phyloP scores from a whole-genome alignment of 495 filamentous ascomycete species.

The Sordaria brevicollis region DNA sequence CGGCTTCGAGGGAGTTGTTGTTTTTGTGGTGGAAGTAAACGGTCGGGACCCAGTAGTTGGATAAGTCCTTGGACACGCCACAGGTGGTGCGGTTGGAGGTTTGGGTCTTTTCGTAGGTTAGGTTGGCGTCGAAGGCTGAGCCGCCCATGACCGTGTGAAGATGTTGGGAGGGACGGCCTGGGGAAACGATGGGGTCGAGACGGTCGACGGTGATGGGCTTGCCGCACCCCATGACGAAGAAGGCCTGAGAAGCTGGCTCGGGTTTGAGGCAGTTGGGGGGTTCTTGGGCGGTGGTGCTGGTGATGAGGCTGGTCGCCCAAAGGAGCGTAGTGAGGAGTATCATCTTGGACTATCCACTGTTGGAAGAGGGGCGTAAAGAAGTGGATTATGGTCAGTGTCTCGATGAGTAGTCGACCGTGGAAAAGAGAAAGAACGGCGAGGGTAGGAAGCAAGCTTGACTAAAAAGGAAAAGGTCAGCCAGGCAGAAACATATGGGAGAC shows the following conservation, averaged over 20 bases:
- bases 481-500: not conserved
- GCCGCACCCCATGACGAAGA: conserved; percentile 15
- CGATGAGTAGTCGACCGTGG: not conserved
- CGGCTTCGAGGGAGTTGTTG: conserved; percentile 52
- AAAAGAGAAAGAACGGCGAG: not conserved
- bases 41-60: conserved; percentile 64
- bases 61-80: conserved; percentile 50
- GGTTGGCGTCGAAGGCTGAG: conserved; percentile 50
- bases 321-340: not conserved
- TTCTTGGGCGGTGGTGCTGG: not conserved
- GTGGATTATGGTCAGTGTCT: not conserved
- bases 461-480: not conserved
- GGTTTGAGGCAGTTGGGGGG: not conserved
- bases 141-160: conserved; percentile 61
- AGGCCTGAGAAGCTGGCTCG: not conserved
- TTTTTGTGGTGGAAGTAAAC: conserved; percentile 54
- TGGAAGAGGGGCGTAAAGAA: not conserved
- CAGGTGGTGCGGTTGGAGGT: conserved; percentile 46
- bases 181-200: conserved; percentile 53
- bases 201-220: conserved; percentile 34
- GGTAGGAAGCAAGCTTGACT: not conserved
- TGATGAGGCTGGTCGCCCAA: not conserved
- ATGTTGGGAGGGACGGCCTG: conserved; percentile 47
- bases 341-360: not conserved
- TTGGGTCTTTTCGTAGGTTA: conserved; percentile 44